These are phyloP conservation scores for Macroventuria anomochaeta DNA, from an alignment of 2,329 filamentous ascomycete genomes.

Conservation along the genomic window DNA sequence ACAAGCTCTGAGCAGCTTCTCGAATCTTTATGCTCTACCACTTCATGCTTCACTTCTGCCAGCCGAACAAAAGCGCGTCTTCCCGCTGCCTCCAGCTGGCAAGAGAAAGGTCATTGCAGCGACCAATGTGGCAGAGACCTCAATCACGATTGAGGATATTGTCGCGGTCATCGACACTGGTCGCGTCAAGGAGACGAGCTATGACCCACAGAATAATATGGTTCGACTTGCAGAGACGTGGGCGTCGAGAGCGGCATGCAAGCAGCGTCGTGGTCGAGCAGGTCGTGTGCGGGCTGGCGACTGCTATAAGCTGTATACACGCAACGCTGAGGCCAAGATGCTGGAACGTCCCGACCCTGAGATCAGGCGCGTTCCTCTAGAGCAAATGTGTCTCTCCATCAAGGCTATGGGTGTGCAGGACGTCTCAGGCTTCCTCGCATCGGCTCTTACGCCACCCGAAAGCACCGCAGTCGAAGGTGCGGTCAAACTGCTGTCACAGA, in stretches of 20 bases:
- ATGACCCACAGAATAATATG: constrained; percentile 91
- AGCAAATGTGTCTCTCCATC: constrained; percentile 93
- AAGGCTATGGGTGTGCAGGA: constrained; percentile 92
- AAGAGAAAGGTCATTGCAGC: constrained; percentile 92
- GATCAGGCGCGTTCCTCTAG: constrained; percentile 88
- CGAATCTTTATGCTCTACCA: constrained; percentile 78
- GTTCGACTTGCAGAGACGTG: constrained; percentile 92
- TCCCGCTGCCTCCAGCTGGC: constrained; percentile 74
- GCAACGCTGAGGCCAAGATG: constrained; percentile 76
- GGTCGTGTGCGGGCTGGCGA: constrained; percentile 89
- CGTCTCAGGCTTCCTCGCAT: constrained; percentile 79
- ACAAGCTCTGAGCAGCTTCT: constrained; percentile 68
- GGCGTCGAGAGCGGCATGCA: constrained; percentile 92
- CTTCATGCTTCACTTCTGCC: constrained; percentile 92
- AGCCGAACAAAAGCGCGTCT: constrained; percentile 85
- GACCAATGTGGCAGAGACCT: constrained; percentile 97
- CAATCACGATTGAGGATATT: constrained; percentile 97
- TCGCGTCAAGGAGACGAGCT: constrained; percentile 95
- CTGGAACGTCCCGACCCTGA: constrained; percentile 96
- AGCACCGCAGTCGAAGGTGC: constrained; percentile 85
- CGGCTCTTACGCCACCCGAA: constrained; percentile 88
- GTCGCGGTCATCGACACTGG: constrained; percentile 95
- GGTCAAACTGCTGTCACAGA: constrained; percentile 76
- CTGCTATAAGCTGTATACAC: constrained; percentile 95
- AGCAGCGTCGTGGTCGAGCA: constrained; percentile 90